phyloP scores from a whole-genome alignment of 2,329 filamentous ascomycete genomes.

The Nemania abortiva region DNA sequence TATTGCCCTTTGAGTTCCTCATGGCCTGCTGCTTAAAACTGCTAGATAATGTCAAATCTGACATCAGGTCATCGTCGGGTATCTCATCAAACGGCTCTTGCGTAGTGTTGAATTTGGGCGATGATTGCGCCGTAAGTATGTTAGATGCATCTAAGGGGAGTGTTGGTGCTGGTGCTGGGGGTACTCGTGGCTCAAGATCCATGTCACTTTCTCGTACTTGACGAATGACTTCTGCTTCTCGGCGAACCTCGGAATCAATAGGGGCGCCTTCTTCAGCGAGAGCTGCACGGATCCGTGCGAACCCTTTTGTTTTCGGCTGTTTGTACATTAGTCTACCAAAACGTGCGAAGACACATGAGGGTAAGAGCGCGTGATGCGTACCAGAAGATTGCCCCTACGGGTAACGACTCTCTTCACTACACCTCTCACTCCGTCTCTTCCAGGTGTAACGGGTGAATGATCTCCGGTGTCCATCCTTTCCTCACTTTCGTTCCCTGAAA shows the following conservation, averaged over 20 bases:
- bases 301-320: constrained; percentile 95
- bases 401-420: constrained; percentile 88
- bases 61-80: constrained; percentile 76
- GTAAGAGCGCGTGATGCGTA: constrained; percentile 60
- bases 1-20: constrained; percentile 76
- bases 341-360: constrained; percentile 6
- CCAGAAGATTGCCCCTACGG: constrained; percentile 87
- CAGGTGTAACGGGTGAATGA: constrained; percentile 56
- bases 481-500: constrained; percentile 84
- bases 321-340: constrained; percentile 28
- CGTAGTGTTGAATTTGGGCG: constrained; percentile 72
- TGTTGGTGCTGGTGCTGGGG: constrained; percentile 51
- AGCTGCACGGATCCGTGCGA: constrained; percentile 91
- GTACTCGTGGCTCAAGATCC: constrained; percentile 63
- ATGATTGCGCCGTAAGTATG: constrained; percentile 72
- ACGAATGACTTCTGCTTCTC: constrained; percentile 94
- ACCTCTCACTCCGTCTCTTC: constrained; percentile 72
- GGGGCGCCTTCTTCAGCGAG: constrained; percentile 89
- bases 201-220: constrained; percentile 93
- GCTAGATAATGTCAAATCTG: constrained; percentile 67
- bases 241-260: constrained; percentile 86
- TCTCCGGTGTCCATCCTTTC: constrained; percentile 70
- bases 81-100: constrained; percentile 76
- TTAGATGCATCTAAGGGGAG: constrained; percentile 61
- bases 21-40: constrained; percentile 82